Evolutionary conservation across 805 yeast species (phyloP).

Genomic region (baker's yeast (Saccharomyces cerevisiae)): DNA sequence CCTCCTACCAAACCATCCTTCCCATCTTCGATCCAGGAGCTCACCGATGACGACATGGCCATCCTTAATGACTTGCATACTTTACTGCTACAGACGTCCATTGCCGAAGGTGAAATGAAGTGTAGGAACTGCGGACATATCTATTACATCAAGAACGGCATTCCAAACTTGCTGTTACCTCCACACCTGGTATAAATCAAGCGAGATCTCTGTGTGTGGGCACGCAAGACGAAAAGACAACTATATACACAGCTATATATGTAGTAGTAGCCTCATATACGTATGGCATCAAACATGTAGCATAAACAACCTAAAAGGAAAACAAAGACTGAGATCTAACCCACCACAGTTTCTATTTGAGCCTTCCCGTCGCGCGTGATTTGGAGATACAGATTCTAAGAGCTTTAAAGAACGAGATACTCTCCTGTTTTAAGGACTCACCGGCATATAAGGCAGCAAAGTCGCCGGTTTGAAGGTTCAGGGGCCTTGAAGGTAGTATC

Average conservation of each 20-base stretch:
- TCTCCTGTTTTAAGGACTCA: not conserved
- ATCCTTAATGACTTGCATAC: slow-evolving; percentile 69
- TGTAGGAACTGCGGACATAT: slow-evolving; percentile 82
- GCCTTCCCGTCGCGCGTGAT: not conserved
- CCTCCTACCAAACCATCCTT: slow-evolving; percentile 56
- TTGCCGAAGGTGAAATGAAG: slow-evolving; percentile 79
- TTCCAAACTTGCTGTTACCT: slow-evolving; percentile 89
- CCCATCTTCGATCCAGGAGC: slow-evolving; percentile 24
- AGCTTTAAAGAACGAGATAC: not conserved
- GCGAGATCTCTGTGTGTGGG: not conserved
- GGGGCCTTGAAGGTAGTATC: not conserved
- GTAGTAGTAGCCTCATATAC: not conserved
- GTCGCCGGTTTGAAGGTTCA: not conserved
- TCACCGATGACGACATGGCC: slow-evolving; percentile 33
- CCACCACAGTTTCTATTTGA: not conserved
- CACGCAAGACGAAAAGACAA: not conserved
- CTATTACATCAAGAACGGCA: slow-evolving; percentile 83
- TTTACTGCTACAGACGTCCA: slow-evolving; percentile 76
- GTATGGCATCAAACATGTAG: not conserved
- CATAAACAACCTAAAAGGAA: not conserved
- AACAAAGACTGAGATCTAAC: not conserved
- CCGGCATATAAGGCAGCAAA: not conserved
- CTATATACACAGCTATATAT: not conserved
- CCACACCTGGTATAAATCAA: slow-evolving; percentile 66
- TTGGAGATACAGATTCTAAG: not conserved